phyloP scores from a whole-genome alignment of 352 stramenopile genomes.

The Phytophthora ramorum region DNA sequence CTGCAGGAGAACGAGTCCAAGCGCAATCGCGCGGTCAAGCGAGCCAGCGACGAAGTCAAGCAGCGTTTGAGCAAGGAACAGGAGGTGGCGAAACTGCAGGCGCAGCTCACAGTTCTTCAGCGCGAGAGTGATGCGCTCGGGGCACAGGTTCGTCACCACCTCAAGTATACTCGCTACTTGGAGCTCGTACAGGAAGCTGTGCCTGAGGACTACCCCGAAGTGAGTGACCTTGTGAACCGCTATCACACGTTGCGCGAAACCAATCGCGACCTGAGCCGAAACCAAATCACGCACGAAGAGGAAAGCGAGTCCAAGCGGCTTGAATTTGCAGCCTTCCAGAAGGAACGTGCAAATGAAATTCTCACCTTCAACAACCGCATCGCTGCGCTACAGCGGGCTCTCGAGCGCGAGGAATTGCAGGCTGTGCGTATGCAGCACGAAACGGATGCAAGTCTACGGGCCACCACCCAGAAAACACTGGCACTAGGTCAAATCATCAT shows the following conservation, averaged over 20 bases:
- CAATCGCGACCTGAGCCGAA: constrained; percentile 82
- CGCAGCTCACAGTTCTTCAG: constrained; percentile 71
- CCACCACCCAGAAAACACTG: constrained; percentile 91
- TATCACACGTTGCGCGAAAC: constrained; percentile 93
- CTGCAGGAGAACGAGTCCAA: constrained; percentile 95
- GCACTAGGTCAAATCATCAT: constrained; percentile 92
- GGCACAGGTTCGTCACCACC: constrained; percentile 74
- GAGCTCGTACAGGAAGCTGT: constrained; percentile 91
- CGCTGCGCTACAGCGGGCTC: constrained; percentile 80
- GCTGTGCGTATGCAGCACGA: constrained; percentile 88
- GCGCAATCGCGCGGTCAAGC: constrained; percentile 92
- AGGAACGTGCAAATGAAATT: constrained; percentile 93
- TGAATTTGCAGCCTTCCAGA: constrained; percentile 87
- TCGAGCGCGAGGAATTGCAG: constrained; percentile 74
- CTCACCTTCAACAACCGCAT: constrained; percentile 93
- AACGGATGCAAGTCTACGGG: constrained; percentile 86
- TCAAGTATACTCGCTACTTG: constrained; percentile 91
- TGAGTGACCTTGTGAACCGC: constrained; percentile 92
- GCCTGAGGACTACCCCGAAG: constrained; percentile 93
- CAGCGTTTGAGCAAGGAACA: constrained; percentile 91
- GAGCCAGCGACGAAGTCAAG: constrained; percentile 93
- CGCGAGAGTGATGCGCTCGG: constrained; percentile 72
- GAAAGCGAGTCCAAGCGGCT: constrained; percentile 88
- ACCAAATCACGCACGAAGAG: constrained; percentile 83
- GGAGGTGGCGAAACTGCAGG: constrained; percentile 76